A percentile compares a stretch with the other conserved stretches of the same genome.
These are phyloP conservation scores for Termitomyces sp. DNA, from an alignment of 768 basidiomycete species.

Conservation along the genomic window DNA sequence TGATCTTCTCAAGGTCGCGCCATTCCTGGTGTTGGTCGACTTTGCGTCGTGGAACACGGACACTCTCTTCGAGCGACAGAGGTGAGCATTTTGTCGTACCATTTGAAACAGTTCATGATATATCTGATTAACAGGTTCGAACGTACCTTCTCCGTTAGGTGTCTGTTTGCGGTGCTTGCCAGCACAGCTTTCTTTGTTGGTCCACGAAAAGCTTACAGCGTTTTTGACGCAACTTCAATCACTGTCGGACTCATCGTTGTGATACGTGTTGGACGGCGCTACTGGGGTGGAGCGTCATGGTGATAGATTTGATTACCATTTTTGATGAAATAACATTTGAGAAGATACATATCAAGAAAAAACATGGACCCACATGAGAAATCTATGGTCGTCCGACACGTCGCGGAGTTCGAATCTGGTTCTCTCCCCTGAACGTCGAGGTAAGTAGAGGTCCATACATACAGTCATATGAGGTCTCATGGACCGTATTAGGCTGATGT, in stretches of 20 bases:
- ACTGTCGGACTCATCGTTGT: slow-evolving; percentile 41
- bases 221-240: slow-evolving; percentile 58
- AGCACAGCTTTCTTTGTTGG: slow-evolving; percentile 59
- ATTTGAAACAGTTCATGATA: neutral
- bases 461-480: neutral
- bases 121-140: slow-evolving; percentile 30
- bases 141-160: slow-evolving; percentile 38
- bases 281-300: slow-evolving; percentile 42
- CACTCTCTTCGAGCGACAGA: slow-evolving; percentile 37
- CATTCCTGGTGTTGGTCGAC: slow-evolving; percentile 61
- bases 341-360: neutral
- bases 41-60: slow-evolving; percentile 47
- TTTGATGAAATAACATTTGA: neutral
- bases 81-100: slow-evolving; percentile 21
- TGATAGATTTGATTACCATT: neutral
- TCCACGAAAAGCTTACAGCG: slow-evolving; percentile 56
- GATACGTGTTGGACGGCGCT: slow-evolving; percentile 42
- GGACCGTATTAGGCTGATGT: neutral
- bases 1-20: slow-evolving; percentile 57
- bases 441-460: neutral
- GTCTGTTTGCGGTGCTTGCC: slow-evolving; percentile 48
- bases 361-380: neutral
- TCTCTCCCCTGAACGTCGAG: neutral
- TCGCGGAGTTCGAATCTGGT: slow-evolving; percentile 7
- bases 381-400: neutral